phyloP scores from a whole-genome alignment of 495 filamentous ascomycete species.

The Terfezia claveryi region DNA sequence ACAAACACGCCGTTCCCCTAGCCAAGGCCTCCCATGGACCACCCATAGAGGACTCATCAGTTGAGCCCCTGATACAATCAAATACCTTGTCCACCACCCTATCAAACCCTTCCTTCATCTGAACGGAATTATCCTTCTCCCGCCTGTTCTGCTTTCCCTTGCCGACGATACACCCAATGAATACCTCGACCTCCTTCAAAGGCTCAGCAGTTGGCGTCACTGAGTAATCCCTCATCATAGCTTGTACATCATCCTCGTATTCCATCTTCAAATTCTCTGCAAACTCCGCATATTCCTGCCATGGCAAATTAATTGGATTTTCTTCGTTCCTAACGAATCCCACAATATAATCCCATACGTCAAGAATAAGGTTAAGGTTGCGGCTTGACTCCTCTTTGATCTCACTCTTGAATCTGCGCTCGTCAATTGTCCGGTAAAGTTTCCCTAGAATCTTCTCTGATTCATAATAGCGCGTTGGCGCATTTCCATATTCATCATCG shows the following conservation, averaged over 20 bases:
- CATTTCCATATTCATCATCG: constrained; percentile 27
- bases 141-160: constrained; percentile 35
- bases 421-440: constrained; percentile 55
- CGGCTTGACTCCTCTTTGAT: constrained; percentile 25
- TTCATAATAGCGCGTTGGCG: constrained; percentile 34
- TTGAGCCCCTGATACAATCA: constrained; percentile 25
- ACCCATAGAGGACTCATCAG: constrained; percentile 16
- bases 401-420: constrained; percentile 38
- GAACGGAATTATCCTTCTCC: constrained; percentile 38
- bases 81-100: constrained; percentile 27
- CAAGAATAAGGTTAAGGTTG: not conserved
- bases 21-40: constrained; percentile 18
- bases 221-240: constrained; percentile 35
- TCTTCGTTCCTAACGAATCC: not conserved
- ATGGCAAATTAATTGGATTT: constrained; percentile 4
- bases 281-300: constrained; percentile 2
- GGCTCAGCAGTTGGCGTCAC: constrained; percentile 30
- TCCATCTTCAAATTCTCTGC: constrained; percentile 6
- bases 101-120: constrained; percentile 41
- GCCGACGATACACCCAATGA: constrained; percentile 50
- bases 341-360: not conserved
- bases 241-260: constrained; percentile 21
- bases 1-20: constrained; percentile 29
- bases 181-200: constrained; percentile 53
- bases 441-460: constrained; percentile 48